Percentiles rank a stretch among this genome's conserved stretches.
Evolutionary conservation across 1,284 basidiomycete genomes (phyloP).

Genomic region (Malassezia globosa): DNA sequence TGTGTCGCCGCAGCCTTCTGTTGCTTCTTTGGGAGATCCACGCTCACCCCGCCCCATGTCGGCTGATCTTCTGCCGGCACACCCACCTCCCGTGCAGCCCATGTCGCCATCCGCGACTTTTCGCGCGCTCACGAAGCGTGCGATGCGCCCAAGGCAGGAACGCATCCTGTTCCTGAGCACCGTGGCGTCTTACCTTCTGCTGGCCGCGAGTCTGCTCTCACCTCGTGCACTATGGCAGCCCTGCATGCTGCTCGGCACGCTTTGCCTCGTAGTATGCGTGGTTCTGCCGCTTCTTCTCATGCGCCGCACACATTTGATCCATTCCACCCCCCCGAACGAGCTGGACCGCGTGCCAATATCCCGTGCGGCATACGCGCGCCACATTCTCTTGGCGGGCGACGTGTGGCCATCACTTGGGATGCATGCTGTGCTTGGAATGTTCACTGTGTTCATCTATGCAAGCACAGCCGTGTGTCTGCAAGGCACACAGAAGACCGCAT

Average conservation of each 20-base stretch:
- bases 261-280: conserved; percentile 15
- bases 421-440: conserved; percentile 15
- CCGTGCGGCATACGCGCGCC: neutral
- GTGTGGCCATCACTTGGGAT: neutral
- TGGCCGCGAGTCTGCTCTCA: conserved; percentile 9
- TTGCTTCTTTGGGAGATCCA: no score
- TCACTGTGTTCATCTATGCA: conserved; percentile 17
- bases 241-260: conserved; percentile 9
- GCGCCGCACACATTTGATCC: conserved; percentile 12
- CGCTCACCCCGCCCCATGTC: no score
- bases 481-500: neutral
- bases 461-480: conserved; percentile 3
- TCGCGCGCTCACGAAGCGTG: conserved; percentile 16
- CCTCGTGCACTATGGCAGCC: conserved; percentile 9
- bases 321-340: neutral
- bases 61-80: no score
- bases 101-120: conserved; percentile 9
- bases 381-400: neutral
- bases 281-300: conserved; percentile 21
- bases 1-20: no score
- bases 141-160: conserved; percentile 28
- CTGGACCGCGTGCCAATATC: neutral
- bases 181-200: conserved; percentile 18
- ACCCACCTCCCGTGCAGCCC: neutral
- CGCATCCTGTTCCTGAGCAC: conserved; percentile 24